Conservation (phyloP, 2,329 filamentous ascomycete species). For the Colletotrichum musicola region DNA sequence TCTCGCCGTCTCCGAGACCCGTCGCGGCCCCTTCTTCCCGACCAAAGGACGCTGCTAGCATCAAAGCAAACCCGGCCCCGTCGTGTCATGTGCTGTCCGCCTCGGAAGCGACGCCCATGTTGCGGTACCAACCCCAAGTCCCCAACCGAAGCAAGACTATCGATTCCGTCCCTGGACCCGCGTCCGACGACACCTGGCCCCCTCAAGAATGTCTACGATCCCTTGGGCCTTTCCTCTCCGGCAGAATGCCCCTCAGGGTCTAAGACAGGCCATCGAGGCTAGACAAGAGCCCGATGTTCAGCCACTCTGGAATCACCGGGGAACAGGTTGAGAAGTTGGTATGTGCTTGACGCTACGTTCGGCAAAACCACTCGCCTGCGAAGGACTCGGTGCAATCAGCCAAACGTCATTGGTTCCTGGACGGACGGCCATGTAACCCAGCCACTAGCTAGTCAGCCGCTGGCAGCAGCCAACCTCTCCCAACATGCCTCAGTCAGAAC, state of each 20-base stretch:
- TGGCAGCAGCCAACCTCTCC: conserved; percentile 1
- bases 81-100: background rate
- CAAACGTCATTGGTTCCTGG: conserved; percentile 18
- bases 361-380: background rate
- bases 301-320: conserved; percentile 3
- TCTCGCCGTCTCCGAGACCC: conserved; percentile 19
- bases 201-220: conserved; percentile 8
- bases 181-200: conserved; percentile 1
- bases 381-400: background rate
- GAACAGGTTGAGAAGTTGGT: background rate
- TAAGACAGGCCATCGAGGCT: conserved; percentile 1
- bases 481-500: conserved; percentile 18
- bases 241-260: conserved; percentile 21
- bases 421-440: too few species aligned
- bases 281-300: background rate
- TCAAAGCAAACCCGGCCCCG: conserved; percentile 18
- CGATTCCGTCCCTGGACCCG: background rate
- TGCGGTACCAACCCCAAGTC: background rate
- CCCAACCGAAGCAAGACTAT: conserved; percentile 3
- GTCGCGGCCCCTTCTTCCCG: conserved; percentile 14
- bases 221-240: background rate
- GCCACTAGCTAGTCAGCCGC: conserved; percentile 2
- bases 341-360: background rate
- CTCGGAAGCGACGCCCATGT: conserved; percentile 3
- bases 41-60: conserved; percentile 15